Base-by-base conservation (phyloP, 2,329 filamentous ascomycete genomes). In the Alternaria sp. region DNA sequence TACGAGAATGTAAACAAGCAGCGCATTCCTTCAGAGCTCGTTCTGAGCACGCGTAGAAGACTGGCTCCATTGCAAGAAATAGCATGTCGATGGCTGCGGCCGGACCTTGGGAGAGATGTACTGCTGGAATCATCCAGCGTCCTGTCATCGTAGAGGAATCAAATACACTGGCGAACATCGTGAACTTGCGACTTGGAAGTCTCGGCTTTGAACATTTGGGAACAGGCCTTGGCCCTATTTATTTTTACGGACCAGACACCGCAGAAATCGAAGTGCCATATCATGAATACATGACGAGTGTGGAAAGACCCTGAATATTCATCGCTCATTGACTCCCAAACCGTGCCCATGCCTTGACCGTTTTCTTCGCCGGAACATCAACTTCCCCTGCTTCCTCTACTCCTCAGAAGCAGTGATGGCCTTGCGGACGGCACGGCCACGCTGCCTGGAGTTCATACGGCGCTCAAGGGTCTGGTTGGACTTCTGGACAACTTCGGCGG, bases 401-500 rank as follows among this genome's bases (percentile, higher is more conserved):
- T 62, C 60, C 71, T 70, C 85, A 75, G 84, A 82, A 75, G 85
- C 82, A 73, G 87, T 87, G 80, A 90, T 87, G 75, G 88, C 87
- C 80, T 84, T 84, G 82, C 87, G 86, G 80, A 84, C 80, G 79
- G 87, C 84, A 78, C 84, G 81, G 78, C 93, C 96, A 83, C 94
- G 94, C 90, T 99, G 96, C 88, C 95, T 92, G 80, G 92, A 93
- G 88, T 85, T 92, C 81, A 99, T 88, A 84, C 90, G 92, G 76
- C 89, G 89, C 78, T 86, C 85, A 71, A 86, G 87, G 77, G 89
- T 87, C 69, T 88, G 83, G 76, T 90, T 87, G 69, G 90, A 90
- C 91, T 99, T 99, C 87, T 94, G 89, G 79, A 99, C 93, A 78
- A 92, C 89, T 89, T 99, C 96, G 82, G 96, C 92, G 80, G 88